Conservation (phyloP, 2,329 filamentous ascomycete species). For the Cytospora mali region DNA sequence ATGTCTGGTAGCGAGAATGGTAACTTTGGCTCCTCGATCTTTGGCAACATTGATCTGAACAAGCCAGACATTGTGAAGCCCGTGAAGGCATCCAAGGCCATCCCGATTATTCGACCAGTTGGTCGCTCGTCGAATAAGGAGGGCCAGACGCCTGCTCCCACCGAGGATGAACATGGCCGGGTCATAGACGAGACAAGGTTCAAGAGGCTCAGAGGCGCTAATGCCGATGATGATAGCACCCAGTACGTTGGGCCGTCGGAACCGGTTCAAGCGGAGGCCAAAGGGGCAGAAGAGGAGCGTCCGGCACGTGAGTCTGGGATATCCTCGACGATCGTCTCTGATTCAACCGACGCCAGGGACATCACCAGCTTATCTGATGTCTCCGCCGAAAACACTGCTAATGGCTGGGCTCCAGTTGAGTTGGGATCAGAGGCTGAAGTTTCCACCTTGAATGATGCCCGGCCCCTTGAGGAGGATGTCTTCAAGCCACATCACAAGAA, state of each 20-base stretch:
- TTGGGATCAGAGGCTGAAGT: conserved; percentile 54
- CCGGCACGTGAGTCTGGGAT: conserved; percentile 53
- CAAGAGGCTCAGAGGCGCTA: conserved; percentile 72
- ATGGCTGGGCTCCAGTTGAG: conserved; percentile 64
- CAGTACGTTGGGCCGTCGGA: conserved; percentile 66
- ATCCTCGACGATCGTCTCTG: conserved; percentile 56
- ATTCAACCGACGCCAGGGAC: conserved; percentile 57
- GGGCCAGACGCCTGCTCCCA: conserved; percentile 32
- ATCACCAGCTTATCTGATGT: conserved; percentile 56
- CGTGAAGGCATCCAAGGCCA: conserved; percentile 75
- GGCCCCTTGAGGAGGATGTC: conserved; percentile 49
- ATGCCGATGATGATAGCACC: conserved; percentile 71
- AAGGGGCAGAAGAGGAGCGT: conserved; percentile 29
- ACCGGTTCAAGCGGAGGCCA: conserved; percentile 31
- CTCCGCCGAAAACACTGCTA: conserved; percentile 51
- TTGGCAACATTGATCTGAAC: conserved; percentile 68
- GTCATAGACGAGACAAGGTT: conserved; percentile 67
- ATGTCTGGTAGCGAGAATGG: conserved; percentile 49
- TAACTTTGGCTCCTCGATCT: conserved; percentile 58
- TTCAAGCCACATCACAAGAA: conserved; percentile 53
- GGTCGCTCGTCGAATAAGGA: conserved; percentile 43
- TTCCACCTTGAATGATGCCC: conserved; percentile 54
- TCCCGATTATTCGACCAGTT: conserved; percentile 75
- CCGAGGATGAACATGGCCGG: conserved; percentile 62
- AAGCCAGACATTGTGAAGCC: conserved; percentile 65